These are phyloP conservation scores for Calamus simplicifolius DNA, from an alignment of 176 grass and related monocot genomes.

Conservation along the genomic window DNA sequence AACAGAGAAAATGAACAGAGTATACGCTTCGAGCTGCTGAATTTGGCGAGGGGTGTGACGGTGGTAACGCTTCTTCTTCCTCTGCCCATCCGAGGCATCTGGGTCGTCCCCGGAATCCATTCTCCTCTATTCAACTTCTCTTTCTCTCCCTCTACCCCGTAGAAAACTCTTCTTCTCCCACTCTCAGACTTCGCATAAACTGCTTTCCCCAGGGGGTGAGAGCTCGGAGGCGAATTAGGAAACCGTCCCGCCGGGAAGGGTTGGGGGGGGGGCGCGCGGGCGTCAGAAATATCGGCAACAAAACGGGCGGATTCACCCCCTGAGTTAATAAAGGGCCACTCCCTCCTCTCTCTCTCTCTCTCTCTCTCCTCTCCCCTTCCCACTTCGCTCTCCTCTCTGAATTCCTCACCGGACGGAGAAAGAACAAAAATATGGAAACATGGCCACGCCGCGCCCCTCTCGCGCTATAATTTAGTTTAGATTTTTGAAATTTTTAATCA, in stretches of 20 bases:
- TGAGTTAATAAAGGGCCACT: no score
- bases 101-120: constrained; percentile 91
- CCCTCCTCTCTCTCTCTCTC: no score
- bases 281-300: constrained; percentile 4
- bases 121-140: background rate
- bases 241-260: background rate
- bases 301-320: background rate
- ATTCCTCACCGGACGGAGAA: no score
- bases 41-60: constrained; percentile 97
- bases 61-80: constrained; percentile 82
- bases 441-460: no score
- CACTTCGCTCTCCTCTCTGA: background rate
- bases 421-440: no score
- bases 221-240: background rate
- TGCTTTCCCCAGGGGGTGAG: background rate
- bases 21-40: constrained; percentile 90
- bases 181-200: no score
- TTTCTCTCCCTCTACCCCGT: background rate
- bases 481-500: no score
- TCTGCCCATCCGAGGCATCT: constrained; percentile 55
- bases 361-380: background rate
- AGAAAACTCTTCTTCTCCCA: no score
- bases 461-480: no score
- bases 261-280: background rate
- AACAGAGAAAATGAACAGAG: background rate